Percentiles rank a stretch among this genome's conserved stretches.
These are phyloP conservation scores for Penicillium sp. DNA, from an alignment of 2,329 filamentous ascomycete genomes.

Conservation along the genomic window DNA sequence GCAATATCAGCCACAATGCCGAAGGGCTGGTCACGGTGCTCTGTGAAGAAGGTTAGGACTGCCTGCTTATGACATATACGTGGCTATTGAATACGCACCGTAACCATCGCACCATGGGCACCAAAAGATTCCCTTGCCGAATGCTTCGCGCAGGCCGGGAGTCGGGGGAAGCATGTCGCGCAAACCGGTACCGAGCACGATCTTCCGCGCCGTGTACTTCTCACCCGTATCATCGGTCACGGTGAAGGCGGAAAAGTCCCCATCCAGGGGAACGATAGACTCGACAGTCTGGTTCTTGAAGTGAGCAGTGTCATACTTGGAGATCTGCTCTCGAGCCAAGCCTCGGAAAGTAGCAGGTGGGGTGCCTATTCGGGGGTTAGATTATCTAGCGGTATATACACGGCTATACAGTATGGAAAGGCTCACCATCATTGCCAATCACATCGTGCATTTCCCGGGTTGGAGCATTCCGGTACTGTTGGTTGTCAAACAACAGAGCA, in stretches of 20 bases:
- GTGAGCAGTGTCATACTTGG: slow-evolving; percentile 47
- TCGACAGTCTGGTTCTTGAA: slow-evolving; percentile 48
- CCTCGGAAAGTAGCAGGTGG: slow-evolving; percentile 51
- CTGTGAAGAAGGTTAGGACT: background rate
- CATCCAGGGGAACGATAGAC: slow-evolving; percentile 7
- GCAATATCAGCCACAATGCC: slow-evolving; percentile 50
- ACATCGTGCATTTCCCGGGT: slow-evolving; percentile 60
- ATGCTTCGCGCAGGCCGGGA: slow-evolving; percentile 53
- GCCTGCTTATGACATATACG: background rate
- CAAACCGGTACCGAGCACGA: slow-evolving; percentile 58
- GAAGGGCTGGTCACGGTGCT: slow-evolving; percentile 56
- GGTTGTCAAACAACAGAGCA: slow-evolving; percentile 55
- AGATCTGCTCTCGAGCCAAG: slow-evolving; percentile 51
- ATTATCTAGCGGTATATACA: background rate
- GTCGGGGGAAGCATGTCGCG: slow-evolving; percentile 52
- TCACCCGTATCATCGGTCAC: slow-evolving; percentile 36
- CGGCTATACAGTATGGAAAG: too few species aligned
- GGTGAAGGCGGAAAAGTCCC: slow-evolving; percentile 39
- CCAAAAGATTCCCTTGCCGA: slow-evolving; percentile 59
- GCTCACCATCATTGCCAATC: slow-evolving; percentile 54
- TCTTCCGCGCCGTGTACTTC: slow-evolving; percentile 47
- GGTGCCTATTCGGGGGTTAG: background rate
- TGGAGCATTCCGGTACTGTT: slow-evolving; percentile 52
- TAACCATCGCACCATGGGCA: slow-evolving; percentile 63
- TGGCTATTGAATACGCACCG: slow-evolving; percentile 21